Evolutionary conservation across 768 basidiomycete species (phyloP).

Genomic region (Termitomyces sp.): DNA sequence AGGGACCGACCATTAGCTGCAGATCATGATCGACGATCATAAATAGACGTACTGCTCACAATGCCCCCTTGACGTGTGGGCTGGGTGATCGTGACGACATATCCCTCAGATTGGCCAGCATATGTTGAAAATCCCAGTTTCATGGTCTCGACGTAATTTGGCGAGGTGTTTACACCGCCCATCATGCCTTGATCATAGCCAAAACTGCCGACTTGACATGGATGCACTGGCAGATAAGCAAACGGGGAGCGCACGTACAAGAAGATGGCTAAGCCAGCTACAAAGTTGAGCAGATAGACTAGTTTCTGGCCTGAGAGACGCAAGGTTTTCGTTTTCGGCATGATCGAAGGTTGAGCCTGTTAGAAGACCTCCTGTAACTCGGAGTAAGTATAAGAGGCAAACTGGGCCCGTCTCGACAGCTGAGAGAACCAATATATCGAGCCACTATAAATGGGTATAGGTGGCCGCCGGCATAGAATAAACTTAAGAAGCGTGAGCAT

Average conservation of each 20-base stretch:
- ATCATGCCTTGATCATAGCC: slow-evolving; percentile 51
- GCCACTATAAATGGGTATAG: not conserved
- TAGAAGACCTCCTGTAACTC: not conserved
- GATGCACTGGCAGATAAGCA: not conserved
- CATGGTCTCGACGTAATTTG: slow-evolving; percentile 42
- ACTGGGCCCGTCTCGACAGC: not conserved
- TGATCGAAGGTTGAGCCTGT: not conserved
- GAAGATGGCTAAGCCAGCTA: slow-evolving; percentile 32
- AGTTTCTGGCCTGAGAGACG: slow-evolving; percentile 24
- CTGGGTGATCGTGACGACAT: slow-evolving; percentile 40
- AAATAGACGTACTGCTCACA: slow-evolving; percentile 33
- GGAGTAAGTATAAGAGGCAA: not conserved
- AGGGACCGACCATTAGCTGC: too few species aligned
- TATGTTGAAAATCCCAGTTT: slow-evolving; percentile 38
- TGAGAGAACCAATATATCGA: not conserved
- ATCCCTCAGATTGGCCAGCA: slow-evolving; percentile 39
- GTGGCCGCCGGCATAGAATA: not conserved
- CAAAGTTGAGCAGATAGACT: slow-evolving; percentile 27
- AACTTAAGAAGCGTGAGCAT: not conserved
- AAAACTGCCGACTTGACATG: slow-evolving; percentile 28
- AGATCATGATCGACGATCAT: not conserved
- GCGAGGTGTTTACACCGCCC: slow-evolving; percentile 46
- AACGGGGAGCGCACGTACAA: slow-evolving; percentile 21
- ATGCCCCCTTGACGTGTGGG: slow-evolving; percentile 45
- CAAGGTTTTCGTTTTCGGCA: not conserved